Conservation (phyloP, 2,329 filamentous ascomycete genomes). For the Apiospora rasikravindrae region DNA sequence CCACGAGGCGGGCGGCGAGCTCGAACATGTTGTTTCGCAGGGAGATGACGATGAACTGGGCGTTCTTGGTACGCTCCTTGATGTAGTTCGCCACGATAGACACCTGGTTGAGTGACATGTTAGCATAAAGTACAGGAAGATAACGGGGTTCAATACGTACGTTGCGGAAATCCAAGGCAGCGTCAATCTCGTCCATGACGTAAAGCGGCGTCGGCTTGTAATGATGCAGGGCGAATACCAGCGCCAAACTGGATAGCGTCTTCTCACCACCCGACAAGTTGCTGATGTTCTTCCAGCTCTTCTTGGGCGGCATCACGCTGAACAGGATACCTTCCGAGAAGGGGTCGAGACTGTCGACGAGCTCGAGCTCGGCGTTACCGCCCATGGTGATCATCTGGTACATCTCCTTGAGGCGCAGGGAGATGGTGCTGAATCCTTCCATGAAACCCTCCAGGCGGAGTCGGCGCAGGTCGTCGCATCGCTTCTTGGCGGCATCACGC, state of each 20-base stretch:
- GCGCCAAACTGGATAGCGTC: slow-evolving; percentile 87
- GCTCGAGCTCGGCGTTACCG: slow-evolving; percentile 94
- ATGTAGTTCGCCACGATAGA: slow-evolving; percentile 99
- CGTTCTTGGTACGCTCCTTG: slow-evolving; percentile 98
- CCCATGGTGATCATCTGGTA: slow-evolving; percentile 99
- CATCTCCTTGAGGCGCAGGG: slow-evolving; percentile 96
- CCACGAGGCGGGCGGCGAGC: slow-evolving; percentile 90
- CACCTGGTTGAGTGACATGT: slow-evolving; percentile 61
- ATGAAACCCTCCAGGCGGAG: slow-evolving; percentile 95
- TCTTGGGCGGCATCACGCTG: slow-evolving; percentile 99
- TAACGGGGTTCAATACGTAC: slow-evolving; percentile 59
- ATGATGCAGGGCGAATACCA: slow-evolving; percentile 98
- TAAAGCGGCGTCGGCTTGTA: slow-evolving; percentile 98
- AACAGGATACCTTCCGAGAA: slow-evolving; percentile 98
- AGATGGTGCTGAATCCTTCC: slow-evolving; percentile 95
- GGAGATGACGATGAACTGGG: slow-evolving; percentile 98
- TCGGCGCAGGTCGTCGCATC: slow-evolving; percentile 88
- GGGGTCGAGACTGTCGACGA: slow-evolving; percentile 94
- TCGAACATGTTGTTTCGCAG: slow-evolving; percentile 99
- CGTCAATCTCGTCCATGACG: slow-evolving; percentile 99
- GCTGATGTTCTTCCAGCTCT: slow-evolving; percentile 99
- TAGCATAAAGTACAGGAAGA: neutral
- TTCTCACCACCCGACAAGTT: slow-evolving; percentile 97
- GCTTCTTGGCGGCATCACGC: slow-evolving; percentile 88
- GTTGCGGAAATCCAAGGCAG: slow-evolving; percentile 95